A percentile compares a stretch with the other conserved stretches of the same genome.
These are phyloP conservation scores for Anthostomella pinea DNA, from an alignment of 2,329 filamentous ascomycete species.

Conservation along the genomic window DNA sequence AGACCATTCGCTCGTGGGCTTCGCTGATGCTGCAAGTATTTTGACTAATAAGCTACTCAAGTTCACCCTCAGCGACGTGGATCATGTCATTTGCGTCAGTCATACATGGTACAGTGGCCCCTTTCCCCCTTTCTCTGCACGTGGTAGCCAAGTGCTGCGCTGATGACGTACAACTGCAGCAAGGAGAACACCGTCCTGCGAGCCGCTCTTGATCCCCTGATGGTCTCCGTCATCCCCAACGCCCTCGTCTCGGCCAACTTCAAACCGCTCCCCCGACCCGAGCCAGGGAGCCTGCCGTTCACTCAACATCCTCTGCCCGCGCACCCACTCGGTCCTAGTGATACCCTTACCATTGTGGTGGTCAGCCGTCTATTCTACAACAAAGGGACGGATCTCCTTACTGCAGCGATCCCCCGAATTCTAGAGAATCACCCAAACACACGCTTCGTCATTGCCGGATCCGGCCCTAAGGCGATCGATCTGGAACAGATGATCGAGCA, in stretches of 20 bases:
- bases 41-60: conserved; percentile 96
- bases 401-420: conserved; percentile 90
- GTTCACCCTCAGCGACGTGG: conserved; percentile 92
- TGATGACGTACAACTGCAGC: conserved; percentile 45
- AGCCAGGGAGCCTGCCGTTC: conserved; percentile 35
- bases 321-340: conserved; percentile 72
- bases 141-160: conserved; percentile 9
- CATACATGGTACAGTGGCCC: conserved; percentile 75
- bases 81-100: conserved; percentile 97
- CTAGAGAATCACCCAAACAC: conserved; percentile 87
- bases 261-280: conserved; percentile 60
- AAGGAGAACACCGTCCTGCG: conserved; percentile 97
- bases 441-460: conserved; percentile 94
- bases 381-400: conserved; percentile 96
- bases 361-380: conserved; percentile 98
- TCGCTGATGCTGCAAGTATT: conserved; percentile 93
- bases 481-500: conserved; percentile 97
- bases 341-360: conserved; percentile 92
- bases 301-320: conserved; percentile 51
- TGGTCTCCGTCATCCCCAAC: conserved; percentile 98
- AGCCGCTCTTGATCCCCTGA: conserved; percentile 89
- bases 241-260: conserved; percentile 97
- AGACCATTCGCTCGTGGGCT: conserved; percentile 95
- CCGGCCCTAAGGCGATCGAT: conserved; percentile 94
- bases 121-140: background rate